phyloP scores from a whole-genome alignment of 495 filamentous ascomycete genomes.

The Talaromyces stipitatus region DNA sequence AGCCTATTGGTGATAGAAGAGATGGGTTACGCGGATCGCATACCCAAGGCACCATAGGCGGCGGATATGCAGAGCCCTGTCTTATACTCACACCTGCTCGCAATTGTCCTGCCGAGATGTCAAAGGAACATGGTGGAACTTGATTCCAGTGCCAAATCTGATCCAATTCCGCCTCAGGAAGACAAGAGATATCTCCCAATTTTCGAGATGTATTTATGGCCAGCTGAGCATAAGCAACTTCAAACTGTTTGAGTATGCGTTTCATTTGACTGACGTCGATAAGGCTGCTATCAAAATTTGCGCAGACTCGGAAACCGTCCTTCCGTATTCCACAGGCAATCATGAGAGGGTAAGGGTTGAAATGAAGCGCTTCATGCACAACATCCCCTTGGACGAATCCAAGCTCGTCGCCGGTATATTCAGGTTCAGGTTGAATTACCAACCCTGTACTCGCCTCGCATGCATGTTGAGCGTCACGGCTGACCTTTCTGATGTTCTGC shows the following conservation, averaged over 20 bases:
- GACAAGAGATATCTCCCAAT: constrained; percentile 26
- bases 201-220: constrained; percentile 14
- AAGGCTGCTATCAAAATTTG: constrained; percentile 51
- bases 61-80: constrained; percentile 23
- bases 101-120: constrained; percentile 16
- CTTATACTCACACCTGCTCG: constrained; percentile 19
- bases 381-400: constrained; percentile 49
- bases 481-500: constrained; percentile 58
- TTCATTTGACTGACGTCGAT: constrained; percentile 34
- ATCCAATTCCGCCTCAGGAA: constrained; percentile 26
- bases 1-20: constrained; percentile 38
- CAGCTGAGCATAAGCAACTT: constrained; percentile 23
- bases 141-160: constrained; percentile 35
- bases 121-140: constrained; percentile 18
- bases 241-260: constrained; percentile 34
- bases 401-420: constrained; percentile 36
- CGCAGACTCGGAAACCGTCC: constrained; percentile 49
- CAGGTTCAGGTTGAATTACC: constrained; percentile 41
- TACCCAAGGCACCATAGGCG: constrained; percentile 22
- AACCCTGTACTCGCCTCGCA: constrained; percentile 58
- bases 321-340: constrained; percentile 50
- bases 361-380: constrained; percentile 55
- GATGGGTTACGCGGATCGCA: constrained; percentile 23
- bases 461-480: constrained; percentile 52
- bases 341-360: constrained; percentile 63